Evolutionary conservation across 2,329 filamentous ascomycete species (phyloP), one percentile per base, ranked within the genome.

Genomic region (Colletotrichum lini): DNA sequence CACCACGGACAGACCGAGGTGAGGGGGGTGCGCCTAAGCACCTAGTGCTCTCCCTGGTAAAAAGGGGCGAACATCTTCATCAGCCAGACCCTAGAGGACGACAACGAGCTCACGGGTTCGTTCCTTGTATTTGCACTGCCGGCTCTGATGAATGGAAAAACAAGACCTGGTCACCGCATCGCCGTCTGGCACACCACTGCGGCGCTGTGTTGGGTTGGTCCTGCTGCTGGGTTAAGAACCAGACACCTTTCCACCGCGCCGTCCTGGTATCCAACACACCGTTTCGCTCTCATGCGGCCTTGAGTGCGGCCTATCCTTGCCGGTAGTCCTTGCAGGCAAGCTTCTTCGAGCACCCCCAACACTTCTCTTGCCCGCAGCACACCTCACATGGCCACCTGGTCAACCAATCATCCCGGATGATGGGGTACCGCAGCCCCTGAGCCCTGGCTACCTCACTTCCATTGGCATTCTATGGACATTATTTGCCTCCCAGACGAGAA

Each of bases 261-360:
- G 38, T 35, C 30, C 38, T 62, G 44, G 42, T 45, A 30, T 60
- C 65, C 65, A 60, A 72, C 66, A 65, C 59, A 65, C 53, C 59
- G 42, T 42, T 56, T 53, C 49, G 47, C 21, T 18, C 42, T 56
- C 35, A 72, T 72, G 70, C 66, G 70, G 70, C 70, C 70, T 45
- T 7, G 44, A 2, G 70, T 57, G 70, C 70, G 70, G 56, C 70
- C 70, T 65, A n/a, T 54, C 42, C 47, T 59, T 61, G 61, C 66
- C 70, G 70, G 66, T 60, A 70, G 65, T 72, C 59, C 40, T 40
- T 35, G 47, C 35, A 63, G 50, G 68, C 68, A 72, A 70, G 65
- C 70, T 70, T 71, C 64, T 63, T 68, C 58, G 42, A 57, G 63
- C 59, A 44, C 59, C 65, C 30, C 57, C 52, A 62, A 58, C 64